These are phyloP conservation scores for Pyracantha coccinea DNA, from an alignment of 331 rosid genomes.

Conservation along the genomic window DNA sequence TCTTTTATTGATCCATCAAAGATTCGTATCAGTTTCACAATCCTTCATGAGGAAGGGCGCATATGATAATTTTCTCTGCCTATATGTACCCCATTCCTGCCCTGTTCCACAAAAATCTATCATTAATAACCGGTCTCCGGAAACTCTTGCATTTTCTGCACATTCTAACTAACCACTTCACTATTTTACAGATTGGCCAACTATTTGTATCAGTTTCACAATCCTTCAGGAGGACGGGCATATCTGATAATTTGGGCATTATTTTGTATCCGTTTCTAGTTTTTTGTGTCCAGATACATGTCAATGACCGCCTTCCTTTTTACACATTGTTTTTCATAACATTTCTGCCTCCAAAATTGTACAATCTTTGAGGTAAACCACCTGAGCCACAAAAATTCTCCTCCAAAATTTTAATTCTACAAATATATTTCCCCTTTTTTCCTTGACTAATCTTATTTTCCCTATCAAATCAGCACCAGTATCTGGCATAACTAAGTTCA, in stretches of 20 bases:
- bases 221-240: neutral
- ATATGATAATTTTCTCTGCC: neutral
- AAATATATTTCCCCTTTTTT: neutral
- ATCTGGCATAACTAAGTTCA: neutral
- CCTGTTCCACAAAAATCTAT: too few relatives aligned
- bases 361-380: neutral
- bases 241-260: neutral
- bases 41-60: neutral
- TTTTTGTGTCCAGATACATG: neutral
- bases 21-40: neutral
- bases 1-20: neutral
- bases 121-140: neutral
- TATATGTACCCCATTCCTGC: neutral
- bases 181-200: neutral
- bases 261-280: neutral
- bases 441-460: too few relatives aligned
- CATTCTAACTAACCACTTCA: neutral
- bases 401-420: neutral
- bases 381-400: neutral
- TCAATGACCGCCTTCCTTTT: neutral
- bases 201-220: neutral
- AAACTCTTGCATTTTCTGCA: neutral
- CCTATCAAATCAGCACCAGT: too few relatives aligned
- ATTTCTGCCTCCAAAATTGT: neutral
- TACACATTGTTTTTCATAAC: neutral